Evolutionary conservation across 2,329 filamentous ascomycete genomes (phyloP).

Genomic region (Colletotrichum eleusines): DNA sequence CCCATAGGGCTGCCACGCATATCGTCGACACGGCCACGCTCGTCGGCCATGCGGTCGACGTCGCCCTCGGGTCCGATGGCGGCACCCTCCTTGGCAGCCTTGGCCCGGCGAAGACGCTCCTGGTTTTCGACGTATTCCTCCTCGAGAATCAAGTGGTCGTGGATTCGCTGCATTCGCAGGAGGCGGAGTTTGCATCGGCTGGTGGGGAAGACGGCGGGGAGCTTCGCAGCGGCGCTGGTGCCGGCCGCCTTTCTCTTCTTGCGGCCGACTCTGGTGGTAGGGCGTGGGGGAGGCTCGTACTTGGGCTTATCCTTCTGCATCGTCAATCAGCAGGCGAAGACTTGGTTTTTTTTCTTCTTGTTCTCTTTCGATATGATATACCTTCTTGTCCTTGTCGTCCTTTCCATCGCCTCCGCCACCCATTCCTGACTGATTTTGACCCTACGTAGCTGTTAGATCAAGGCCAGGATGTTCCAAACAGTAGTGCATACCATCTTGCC

Average conservation of each 20-base stretch:
- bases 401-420: slow-evolving; percentile 82
- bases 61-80: slow-evolving; percentile 79
- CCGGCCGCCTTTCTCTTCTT: slow-evolving; percentile 98
- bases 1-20: slow-evolving; percentile 99
- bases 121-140: slow-evolving; percentile 99
- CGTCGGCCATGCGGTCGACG: slow-evolving; percentile 89
- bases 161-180: slow-evolving; percentile 97
- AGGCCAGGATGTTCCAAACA: background rate
- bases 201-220: slow-evolving; percentile 93
- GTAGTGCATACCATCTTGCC: slow-evolving; percentile 47
- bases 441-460: slow-evolving; percentile 60
- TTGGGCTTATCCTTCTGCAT: slow-evolving; percentile 98
- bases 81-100: slow-evolving; percentile 79
- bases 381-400: slow-evolving; percentile 95
- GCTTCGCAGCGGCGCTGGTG: slow-evolving; percentile 93
- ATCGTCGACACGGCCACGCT: slow-evolving; percentile 94
- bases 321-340: slow-evolving; percentile 30
- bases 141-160: slow-evolving; percentile 95
- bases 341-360: background rate
- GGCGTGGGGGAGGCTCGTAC: slow-evolving; percentile 98
- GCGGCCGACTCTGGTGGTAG: slow-evolving; percentile 94
- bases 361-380: slow-evolving; percentile 52
- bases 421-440: slow-evolving; percentile 89
- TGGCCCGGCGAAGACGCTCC: slow-evolving; percentile 93
- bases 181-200: slow-evolving; percentile 98